Base-by-base conservation (phyloP, 371 early-diverging fungal species). In the Entomophthora muscae region DNA sequence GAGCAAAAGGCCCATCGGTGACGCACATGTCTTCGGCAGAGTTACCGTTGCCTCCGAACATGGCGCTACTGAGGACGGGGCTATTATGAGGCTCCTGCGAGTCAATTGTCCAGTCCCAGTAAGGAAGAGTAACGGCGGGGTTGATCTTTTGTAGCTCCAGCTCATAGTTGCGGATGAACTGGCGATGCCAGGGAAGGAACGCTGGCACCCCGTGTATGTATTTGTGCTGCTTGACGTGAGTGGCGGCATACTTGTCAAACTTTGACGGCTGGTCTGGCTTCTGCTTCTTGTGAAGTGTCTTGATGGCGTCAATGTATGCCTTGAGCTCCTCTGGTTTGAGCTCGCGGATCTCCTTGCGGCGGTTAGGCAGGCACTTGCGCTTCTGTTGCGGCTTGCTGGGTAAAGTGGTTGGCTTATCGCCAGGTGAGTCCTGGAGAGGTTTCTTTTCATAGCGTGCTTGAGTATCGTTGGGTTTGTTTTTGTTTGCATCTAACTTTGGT, bases 181-280 rank as follows among this genome's bases (percentile, higher is more conserved):
- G 32, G 29, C 75, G 65, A 58, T 75, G 75, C 72, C 72, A 72
- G 13, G 75, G 72, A 21, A 75, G 57, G 66, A 75, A 75, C 21
- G 26, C 53, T 2, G 65, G 51, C 13, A 29, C 53, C 3, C 28
- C 26, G 31, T 65, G 65, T 3, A 13, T 26, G 0, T 54, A 2
- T 10, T 5, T 1, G 3, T 2, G 23, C n/a, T 2, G 3, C 1
- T 60, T 52, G 28, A 17, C 33, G 61, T 65, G 65, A 5, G 33
- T 5, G 1, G 23, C 31, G 42, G 61, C 60, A 26, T 52, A 61
- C 12, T 52, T 23, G 26, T 65, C 65, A 32, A 31, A 60, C n/a
- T 42, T 57, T 13, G 63, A 52, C 26, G 12, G 22, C 17, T 51
- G 23, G 52, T 22, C 53, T 12, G 24, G 63, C 3, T 3, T 12